Percentiles rank a stretch among this genome's conserved stretches.
Conservation (phyloP, 176 grass and related monocot genomes). For the Chrysopogon serrulatus region DNA sequence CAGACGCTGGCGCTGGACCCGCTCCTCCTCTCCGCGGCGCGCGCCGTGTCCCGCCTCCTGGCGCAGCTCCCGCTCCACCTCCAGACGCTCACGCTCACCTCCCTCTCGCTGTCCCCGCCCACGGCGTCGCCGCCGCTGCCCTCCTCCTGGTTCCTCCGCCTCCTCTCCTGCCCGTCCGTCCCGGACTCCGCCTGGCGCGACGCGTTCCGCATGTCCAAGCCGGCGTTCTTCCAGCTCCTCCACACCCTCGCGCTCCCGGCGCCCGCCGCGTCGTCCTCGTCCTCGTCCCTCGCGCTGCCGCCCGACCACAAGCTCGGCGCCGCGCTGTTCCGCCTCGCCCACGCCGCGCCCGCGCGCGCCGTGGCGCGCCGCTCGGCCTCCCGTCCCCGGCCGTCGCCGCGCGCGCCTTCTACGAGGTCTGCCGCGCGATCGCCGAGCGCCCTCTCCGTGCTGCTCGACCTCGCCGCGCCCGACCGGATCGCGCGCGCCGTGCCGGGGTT, state of each 20-base stretch:
- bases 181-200: constrained; percentile 53
- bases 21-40: constrained; percentile 32
- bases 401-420: constrained; percentile 85
- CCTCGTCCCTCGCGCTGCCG: constrained; percentile 36
- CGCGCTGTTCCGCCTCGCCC: constrained; percentile 85
- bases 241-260: constrained; percentile 53
- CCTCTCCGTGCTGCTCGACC: constrained; percentile 54
- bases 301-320: constrained; percentile 75
- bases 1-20: constrained; percentile 42
- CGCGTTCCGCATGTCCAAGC: constrained; percentile 69
- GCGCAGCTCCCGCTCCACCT: constrained; percentile 57
- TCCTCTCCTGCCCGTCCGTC: constrained; percentile 40
- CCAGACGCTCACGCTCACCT: constrained; percentile 55
- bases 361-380: constrained; percentile 76
- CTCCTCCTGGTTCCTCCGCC: constrained; percentile 77
- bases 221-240: constrained; percentile 69
- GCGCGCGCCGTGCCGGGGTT: constrained; percentile 68
- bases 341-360: constrained; percentile 49
- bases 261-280: constrained; percentile 11
- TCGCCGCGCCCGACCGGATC: constrained; percentile 57
- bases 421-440: constrained; percentile 60
- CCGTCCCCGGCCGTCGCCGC: constrained; percentile 47
- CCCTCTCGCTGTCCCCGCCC: constrained; percentile 51
- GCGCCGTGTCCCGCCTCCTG: constrained; percentile 48
- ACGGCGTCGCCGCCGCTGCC: constrained; percentile 33